Conservation (phyloP, 352 stramenopile genomes). For the Phytophthora colocasiae region DNA sequence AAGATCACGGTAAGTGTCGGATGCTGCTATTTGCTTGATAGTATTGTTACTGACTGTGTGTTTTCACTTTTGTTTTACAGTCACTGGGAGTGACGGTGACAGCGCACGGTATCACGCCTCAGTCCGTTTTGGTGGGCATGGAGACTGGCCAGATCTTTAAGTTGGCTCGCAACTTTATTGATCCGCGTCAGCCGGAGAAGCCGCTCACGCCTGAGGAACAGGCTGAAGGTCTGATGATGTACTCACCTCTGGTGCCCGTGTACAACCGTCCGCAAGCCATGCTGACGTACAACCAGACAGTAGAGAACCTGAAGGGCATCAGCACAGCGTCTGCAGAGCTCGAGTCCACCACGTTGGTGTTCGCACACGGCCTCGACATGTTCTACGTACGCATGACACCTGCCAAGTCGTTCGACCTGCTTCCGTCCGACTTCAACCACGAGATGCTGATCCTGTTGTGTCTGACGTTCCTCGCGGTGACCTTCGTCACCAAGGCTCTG, state of each 20-base stretch:
- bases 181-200: slow-evolving; percentile 94
- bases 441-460: slow-evolving; percentile 93
- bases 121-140: slow-evolving; percentile 93
- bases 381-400: slow-evolving; percentile 95
- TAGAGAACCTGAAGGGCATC: slow-evolving; percentile 81
- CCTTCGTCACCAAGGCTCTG: slow-evolving; percentile 69
- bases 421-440: slow-evolving; percentile 96
- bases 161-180: slow-evolving; percentile 92
- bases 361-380: slow-evolving; percentile 93
- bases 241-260: slow-evolving; percentile 92
- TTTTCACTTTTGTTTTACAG: slow-evolving; percentile 22
- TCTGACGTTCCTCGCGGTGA: slow-evolving; percentile 84
- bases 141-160: slow-evolving; percentile 94
- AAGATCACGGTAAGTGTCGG: slow-evolving; percentile 71
- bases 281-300: slow-evolving; percentile 93
- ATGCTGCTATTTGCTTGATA: not conserved
- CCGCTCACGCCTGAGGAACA: slow-evolving; percentile 88
- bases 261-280: slow-evolving; percentile 86
- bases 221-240: slow-evolving; percentile 85
- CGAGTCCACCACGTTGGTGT: slow-evolving; percentile 95
- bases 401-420: slow-evolving; percentile 95
- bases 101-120: slow-evolving; percentile 94
- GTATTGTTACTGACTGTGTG: slow-evolving; percentile 7
- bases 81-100: slow-evolving; percentile 94
- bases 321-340: slow-evolving; percentile 85